Evolutionary conservation across 1,284 basidiomycete genomes (phyloP), one percentile per base, ranked within the genome.

Genomic region (Puccinia horiana): DNA sequence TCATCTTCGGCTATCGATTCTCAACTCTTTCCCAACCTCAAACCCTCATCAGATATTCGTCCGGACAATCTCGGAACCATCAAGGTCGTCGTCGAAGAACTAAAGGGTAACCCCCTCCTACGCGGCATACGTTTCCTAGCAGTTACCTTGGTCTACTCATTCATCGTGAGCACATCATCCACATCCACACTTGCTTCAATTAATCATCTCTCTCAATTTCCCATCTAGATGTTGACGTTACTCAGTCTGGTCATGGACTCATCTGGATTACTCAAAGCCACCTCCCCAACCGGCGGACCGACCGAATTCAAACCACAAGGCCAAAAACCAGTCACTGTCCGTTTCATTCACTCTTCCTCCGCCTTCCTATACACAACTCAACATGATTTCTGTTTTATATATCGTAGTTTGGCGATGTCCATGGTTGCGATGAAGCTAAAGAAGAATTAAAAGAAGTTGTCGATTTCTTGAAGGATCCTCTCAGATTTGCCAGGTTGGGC

Each of bases 221-320:
- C 40, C 6, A 11, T 44, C 18, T 72, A 80, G 78, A 80, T 80
- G 78, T 88, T 97, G 81, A 93, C 95, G 73, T 89, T 96, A 61
- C 88, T 96, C 65, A 93, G 94, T 0, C 92, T 96, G 70, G 90
- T 97, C 84, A 91, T 97, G 85, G 96, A 97, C 87, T 96, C 94
- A 86, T 93, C 93, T 40, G 95, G 95, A 12, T 89, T 96, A 61
- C 90, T 96, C 88, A 96, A 96, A 88, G 92, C 93, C 11, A 94
- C 93, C 23, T 76, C 84, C 0, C 92, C 92, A 52, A 78, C 63
- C 42, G 76, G 70, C 26, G 90, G 90, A 44, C 90, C 92, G 84
- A 88, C 92, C 47, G 91, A 94, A 85, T 94, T 93, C 85, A 91
- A 94, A 84, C 92, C 93, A 18, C 90, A 92, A 85, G 84, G 85